Evolutionary conservation across 2,329 filamentous ascomycete species (phyloP).

Genomic region (Colletotrichum agaves): DNA sequence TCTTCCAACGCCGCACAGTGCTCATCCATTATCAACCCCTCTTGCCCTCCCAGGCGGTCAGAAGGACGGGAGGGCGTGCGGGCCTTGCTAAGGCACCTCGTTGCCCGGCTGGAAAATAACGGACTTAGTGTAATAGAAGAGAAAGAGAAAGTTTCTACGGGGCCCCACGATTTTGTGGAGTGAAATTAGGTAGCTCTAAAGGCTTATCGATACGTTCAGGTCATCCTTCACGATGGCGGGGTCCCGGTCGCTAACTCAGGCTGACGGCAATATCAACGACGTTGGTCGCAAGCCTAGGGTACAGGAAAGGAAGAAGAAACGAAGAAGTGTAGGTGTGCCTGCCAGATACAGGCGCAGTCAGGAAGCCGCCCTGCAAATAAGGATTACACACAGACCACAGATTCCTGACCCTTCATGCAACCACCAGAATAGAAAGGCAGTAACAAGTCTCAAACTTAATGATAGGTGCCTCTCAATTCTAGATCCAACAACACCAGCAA

Average conservation of each 20-base stretch:
- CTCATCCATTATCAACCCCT: not conserved
- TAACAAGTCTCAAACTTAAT: conserved; percentile 40
- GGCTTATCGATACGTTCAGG: conserved; percentile 31
- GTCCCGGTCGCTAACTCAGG: conserved; percentile 30
- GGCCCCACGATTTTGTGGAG: conserved; percentile 34
- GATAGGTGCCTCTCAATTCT: not conserved
- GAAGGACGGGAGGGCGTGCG: conserved; percentile 28
- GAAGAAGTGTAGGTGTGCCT: not conserved
- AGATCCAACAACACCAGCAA: too few relatives aligned
- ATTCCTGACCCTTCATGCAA: not conserved
- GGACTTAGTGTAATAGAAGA: conserved; percentile 1
- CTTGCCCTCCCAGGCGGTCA: conserved; percentile 4
- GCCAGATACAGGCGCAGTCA: conserved; percentile 16
- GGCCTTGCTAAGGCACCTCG: conserved; percentile 23
- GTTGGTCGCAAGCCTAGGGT: conserved; percentile 1
- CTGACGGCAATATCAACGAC: conserved; percentile 24
- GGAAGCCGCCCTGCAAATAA: conserved; percentile 10
- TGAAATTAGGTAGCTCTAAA: conserved; percentile 8
- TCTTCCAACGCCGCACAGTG: not conserved
- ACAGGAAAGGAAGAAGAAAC: not conserved
- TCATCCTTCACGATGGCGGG: conserved; percentile 17
- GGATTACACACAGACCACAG: conserved; percentile 10
- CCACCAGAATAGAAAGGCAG: conserved; percentile 43
- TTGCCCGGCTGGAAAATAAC: conserved; percentile 23
- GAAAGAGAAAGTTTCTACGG: conserved; percentile 28